These are phyloP conservation scores for Penicillium olsonii DNA, from an alignment of 2,329 filamentous ascomycete genomes.

Conservation along the genomic window DNA sequence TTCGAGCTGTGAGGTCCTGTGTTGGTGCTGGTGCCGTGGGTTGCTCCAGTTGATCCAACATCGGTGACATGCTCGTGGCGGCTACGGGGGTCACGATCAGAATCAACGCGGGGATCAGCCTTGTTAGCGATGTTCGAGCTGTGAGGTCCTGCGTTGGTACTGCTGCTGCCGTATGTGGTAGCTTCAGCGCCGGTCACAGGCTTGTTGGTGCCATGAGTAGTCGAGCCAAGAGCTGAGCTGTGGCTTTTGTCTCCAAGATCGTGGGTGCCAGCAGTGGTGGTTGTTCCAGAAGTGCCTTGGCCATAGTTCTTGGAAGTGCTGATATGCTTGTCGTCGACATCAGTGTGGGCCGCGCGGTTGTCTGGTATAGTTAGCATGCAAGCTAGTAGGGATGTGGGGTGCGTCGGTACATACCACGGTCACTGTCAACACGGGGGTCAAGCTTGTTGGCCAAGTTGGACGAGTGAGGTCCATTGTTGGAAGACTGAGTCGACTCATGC, in stretches of 20 bases:
- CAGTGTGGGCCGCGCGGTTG: constrained; percentile 9
- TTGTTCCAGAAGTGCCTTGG: background rate
- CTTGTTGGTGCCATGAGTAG: background rate
- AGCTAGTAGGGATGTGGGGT: background rate
- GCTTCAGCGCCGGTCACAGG: background rate
- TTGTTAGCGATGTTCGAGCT: constrained; percentile 26
- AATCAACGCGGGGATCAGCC: constrained; percentile 24
- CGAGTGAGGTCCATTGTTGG: constrained; percentile 17
- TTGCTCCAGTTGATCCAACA: background rate
- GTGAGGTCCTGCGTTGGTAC: constrained; percentile 14
- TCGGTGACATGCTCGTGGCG: background rate
- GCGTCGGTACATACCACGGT: constrained; percentile 12
- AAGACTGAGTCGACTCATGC: constrained; percentile 8
- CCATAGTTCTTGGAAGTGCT: background rate
- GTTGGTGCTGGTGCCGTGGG: background rate
- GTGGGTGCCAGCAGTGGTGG: background rate
- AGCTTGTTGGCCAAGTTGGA: constrained; percentile 21
- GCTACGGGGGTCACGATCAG: constrained; percentile 19
- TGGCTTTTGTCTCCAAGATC: background rate
- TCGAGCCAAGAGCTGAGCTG: background rate
- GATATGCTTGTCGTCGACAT: constrained; percentile 1
- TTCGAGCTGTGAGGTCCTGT: constrained; percentile 17
- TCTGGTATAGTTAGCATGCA: background rate
- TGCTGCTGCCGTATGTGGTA: constrained; percentile 1
- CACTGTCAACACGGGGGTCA: constrained; percentile 22